phyloP scores from a whole-genome alignment of 2,329 filamentous ascomycete genomes.

The Thelonectria discophora region DNA sequence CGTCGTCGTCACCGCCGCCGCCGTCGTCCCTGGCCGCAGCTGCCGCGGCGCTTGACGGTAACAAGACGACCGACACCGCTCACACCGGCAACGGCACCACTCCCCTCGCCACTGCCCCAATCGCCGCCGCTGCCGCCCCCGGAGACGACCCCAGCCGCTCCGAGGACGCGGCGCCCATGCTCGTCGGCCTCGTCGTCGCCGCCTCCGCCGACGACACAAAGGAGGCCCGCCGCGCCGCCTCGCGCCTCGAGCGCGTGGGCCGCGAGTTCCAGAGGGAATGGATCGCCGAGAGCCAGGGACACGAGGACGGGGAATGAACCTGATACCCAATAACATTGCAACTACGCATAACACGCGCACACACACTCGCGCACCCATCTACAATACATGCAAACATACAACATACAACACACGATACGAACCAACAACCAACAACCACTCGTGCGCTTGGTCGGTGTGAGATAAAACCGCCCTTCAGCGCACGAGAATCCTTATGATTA shows the following conservation, averaged over 20 bases:
- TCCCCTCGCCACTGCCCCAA: constrained; percentile 26
- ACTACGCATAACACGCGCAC: too few relatives aligned
- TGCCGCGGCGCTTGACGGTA: too few relatives aligned
- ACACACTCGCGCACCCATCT: too few relatives aligned
- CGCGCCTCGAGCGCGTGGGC: constrained; percentile 63
- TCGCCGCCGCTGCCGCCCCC: constrained; percentile 5
- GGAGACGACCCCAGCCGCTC: constrained; percentile 32
- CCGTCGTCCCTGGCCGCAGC: constrained; percentile 7
- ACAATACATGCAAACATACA: too few relatives aligned
- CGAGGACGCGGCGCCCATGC: constrained; percentile 57
- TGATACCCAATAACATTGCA: neutral
- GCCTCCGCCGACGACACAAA: constrained; percentile 55
- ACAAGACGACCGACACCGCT: too few relatives aligned
- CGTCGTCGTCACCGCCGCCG: too few relatives aligned
- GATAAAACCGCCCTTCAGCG: constrained; percentile 13
- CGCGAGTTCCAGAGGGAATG: constrained; percentile 64
- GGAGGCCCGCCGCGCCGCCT: constrained; percentile 63
- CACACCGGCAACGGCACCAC: constrained; percentile 26
- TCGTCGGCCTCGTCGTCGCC: constrained; percentile 65
- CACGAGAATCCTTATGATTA: constrained; percentile 36
- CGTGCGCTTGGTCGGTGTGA: neutral
- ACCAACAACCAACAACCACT: neutral
- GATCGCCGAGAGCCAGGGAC: constrained; percentile 46
- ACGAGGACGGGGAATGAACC: constrained; percentile 42
- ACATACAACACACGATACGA: too few relatives aligned